Evolutionary conservation across 129 eudicot genomes (phyloP), one percentile per base, ranked within the genome.

Genomic region (Ambrosia artemisiifolia): DNA sequence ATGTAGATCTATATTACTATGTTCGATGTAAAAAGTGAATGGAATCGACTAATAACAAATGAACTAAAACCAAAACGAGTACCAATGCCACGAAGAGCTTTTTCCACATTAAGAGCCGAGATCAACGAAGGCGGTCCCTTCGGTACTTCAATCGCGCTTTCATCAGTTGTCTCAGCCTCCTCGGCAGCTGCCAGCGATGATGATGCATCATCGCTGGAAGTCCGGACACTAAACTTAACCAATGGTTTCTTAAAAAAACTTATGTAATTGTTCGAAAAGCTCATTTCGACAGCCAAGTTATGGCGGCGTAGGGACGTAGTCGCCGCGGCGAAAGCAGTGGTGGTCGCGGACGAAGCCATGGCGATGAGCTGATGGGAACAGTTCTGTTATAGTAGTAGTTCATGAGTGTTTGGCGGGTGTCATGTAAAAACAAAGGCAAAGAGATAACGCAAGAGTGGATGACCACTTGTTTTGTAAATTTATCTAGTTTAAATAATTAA

Each of bases 71-170:
- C 6, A 43, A 14, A 30, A 76, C 32, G 19, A 30, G 19, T 85
- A 92, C 96, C 82, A 19, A 92, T 82, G 30, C 98, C 98, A 36
- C 94, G 91, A 63, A 92, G 77, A 75, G 95, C 96, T 63, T 80
- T 92, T 55, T 92, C 96, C 43, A 85, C 96, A 68, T 89, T 92
- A 30, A 89, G 91, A 49, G 95, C 85, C 47, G 89, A 85, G 53
- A 92, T 87, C 56, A 92, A 69, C 19, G 87, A 88, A 14, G 90
- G 80, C 5, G 85, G 90, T 40, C 82, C 92, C 36, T 82, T 75
- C 0, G 86, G 84, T 63, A 85, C 76, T 80, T 88, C 91, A 19
- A 81, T 79, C 34, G 83, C 51, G 68, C 70, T 70, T 55, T 80
- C 85, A 7, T 63, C 76, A 11, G 68, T 55, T 63, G 28, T 65